phyloP scores from a whole-genome alignment of 495 filamentous ascomycete genomes.

The Podospora pseudopauciseta region DNA sequence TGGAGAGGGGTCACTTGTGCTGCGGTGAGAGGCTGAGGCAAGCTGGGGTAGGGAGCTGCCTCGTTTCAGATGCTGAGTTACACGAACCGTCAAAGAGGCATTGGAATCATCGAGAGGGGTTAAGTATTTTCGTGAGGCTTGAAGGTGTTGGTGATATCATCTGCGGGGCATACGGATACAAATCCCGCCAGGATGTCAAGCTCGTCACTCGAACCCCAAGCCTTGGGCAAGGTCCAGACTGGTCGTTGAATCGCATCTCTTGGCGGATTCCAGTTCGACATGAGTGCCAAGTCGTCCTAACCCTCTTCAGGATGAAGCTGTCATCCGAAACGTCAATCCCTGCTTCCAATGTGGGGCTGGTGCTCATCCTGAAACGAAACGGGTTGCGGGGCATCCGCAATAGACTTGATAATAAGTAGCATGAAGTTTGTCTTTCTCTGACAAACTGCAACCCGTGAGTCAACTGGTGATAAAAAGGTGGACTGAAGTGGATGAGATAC shows the following conservation, averaged over 20 bases:
- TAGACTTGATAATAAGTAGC: not conserved
- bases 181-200: no score
- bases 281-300: not conserved
- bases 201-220: not conserved
- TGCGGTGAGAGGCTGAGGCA: not conserved
- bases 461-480: not conserved
- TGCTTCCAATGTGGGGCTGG: not conserved
- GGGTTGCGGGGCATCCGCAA: conserved; percentile 24
- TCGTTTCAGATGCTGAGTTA: not conserved
- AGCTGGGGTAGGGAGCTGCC: not conserved
- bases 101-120: not conserved
- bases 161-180: not conserved
- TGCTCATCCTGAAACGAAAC: conserved; percentile 32
- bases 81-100: not conserved
- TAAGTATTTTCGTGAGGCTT: not conserved
- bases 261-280: not conserved
- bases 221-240: not conserved
- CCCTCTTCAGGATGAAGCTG: not conserved
- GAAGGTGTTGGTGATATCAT: not conserved
- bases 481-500: not conserved
- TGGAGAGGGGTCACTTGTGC: not conserved
- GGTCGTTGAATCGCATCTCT: not conserved
- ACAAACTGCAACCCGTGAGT: not conserved
- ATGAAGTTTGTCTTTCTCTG: not conserved
- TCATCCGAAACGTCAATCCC: not conserved